Base-by-base conservation (phyloP, 2,329 filamentous ascomycete genomes). In the Fusarium sp. region DNA sequence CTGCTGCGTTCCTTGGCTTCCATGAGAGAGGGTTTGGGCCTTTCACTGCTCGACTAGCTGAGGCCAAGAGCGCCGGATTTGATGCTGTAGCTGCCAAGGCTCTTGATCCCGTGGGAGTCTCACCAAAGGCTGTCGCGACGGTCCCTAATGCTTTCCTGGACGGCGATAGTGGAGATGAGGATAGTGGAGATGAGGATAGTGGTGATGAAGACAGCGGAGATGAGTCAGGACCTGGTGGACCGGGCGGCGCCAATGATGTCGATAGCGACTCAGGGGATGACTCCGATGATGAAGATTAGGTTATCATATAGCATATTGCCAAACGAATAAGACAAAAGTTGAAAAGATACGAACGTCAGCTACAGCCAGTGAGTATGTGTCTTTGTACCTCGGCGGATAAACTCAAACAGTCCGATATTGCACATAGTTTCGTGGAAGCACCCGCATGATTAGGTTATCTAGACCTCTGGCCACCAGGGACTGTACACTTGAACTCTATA, bases 21-120 rank as follows among this genome's bases (percentile, higher is more conserved):
- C 60, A 62, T 2, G 60, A 62, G 2, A 46, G 34, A 4, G 60
- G 60, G 1, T 62, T 62, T 1, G 60, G 60, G 0, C 58, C 60
- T 0, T 62, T 62, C 2, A 62, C 60, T 7, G 60, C 60, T 0
- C 6, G 60, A 0, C 1, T 62, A 10, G 57, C 48, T 0, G 23
- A 62, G 13, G 60, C 60, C 3, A 62, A 62, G 13, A 23, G 21
- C 2, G 7, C 60, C 0, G 60, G 23, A 0, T 62, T 62, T 0
- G 58, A 48, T 25, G 42, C 60, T 2, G 48, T 62, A 1, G 60
- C 58, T 0, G 58, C 58, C 3, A 62, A 62, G 23, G 60, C 58
- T 0, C 58, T 62, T 2, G 34, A 18, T 2, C 42, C 60, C 1
- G 60, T 62, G 1, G 34, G 42, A 0, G 34, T 62, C 5, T 62